phyloP scores from a whole-genome alignment of 208 protist species.

The Trypanosomatidae sp. region DNA sequence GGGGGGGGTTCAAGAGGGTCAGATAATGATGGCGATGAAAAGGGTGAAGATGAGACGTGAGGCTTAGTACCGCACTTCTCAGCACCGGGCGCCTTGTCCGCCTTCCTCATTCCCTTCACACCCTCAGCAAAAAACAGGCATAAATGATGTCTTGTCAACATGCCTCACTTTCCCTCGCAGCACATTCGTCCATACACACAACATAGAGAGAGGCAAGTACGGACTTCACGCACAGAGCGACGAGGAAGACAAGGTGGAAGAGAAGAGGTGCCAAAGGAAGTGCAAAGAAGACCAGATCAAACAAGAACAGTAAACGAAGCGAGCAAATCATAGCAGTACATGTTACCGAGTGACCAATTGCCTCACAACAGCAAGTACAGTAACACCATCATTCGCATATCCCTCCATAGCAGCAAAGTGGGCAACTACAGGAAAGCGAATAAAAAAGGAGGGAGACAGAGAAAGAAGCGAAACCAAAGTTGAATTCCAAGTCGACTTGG shows the following conservation, averaged over 20 bases:
- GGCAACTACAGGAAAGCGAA: neutral
- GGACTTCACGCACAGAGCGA: neutral
- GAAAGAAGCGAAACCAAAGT: neutral
- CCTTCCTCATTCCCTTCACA: neutral
- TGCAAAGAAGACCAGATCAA: neutral
- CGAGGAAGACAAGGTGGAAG: neutral
- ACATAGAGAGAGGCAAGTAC: neutral
- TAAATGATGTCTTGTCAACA: neutral
- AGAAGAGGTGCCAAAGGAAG: neutral
- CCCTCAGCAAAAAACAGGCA: neutral
- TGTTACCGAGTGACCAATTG: neutral
- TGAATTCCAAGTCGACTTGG: neutral
- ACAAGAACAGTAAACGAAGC: neutral
- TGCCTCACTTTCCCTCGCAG: neutral
- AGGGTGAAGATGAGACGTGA: neutral
- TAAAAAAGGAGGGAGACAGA: neutral
- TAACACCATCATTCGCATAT: neutral
- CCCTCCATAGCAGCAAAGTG: neutral
- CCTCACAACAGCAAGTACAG: neutral
- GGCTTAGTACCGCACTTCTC: neutral
- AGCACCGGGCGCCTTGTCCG: neutral
- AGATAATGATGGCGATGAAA: neutral
- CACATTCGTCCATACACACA: neutral
- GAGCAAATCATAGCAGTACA: slow-evolving; percentile 1
- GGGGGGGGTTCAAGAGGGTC: neutral